Evolutionary conservation across 192 early-diverging fungal genomes (phyloP).

Genomic region (Mortierella hygrophila): DNA sequence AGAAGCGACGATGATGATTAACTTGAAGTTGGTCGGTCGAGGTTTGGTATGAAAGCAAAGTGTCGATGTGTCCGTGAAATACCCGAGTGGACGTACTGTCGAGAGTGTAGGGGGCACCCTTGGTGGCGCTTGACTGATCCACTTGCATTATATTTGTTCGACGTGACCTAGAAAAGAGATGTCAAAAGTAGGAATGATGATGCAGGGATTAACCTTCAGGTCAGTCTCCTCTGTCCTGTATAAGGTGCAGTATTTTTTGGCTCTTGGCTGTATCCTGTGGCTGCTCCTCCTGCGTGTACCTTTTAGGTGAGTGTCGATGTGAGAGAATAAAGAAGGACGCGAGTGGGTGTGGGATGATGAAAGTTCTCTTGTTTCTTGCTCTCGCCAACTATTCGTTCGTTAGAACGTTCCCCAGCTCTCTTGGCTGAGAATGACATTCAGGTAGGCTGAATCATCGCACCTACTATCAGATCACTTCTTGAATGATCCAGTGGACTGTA

Average conservation of each 20-base stretch:
- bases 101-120: slow-evolving; percentile 18
- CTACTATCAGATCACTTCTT: not conserved
- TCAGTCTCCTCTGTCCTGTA: too few relatives aligned
- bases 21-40: not conserved
- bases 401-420: too few relatives aligned
- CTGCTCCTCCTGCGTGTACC: too few relatives aligned
- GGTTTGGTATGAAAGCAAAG: too few relatives aligned
- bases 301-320: too few relatives aligned
- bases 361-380: too few relatives aligned
- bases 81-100: slow-evolving; percentile 17
- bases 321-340: too few relatives aligned
- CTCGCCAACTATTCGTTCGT: too few relatives aligned
- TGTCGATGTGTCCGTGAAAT: not conserved
- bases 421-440: not conserved
- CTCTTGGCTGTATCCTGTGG: too few relatives aligned
- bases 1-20: not conserved
- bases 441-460: slow-evolving; percentile 1
- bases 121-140: slow-evolving; percentile 13
- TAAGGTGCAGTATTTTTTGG: too few relatives aligned
- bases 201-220: not conserved
- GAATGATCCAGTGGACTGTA: not conserved
- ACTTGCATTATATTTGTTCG: slow-evolving; percentile 18
- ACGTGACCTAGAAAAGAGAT: not conserved
- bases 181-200: not conserved
- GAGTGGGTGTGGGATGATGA: too few relatives aligned